Conservation (phyloP, 1,284 basidiomycete species). For the Marasmius tenuissimus region DNA sequence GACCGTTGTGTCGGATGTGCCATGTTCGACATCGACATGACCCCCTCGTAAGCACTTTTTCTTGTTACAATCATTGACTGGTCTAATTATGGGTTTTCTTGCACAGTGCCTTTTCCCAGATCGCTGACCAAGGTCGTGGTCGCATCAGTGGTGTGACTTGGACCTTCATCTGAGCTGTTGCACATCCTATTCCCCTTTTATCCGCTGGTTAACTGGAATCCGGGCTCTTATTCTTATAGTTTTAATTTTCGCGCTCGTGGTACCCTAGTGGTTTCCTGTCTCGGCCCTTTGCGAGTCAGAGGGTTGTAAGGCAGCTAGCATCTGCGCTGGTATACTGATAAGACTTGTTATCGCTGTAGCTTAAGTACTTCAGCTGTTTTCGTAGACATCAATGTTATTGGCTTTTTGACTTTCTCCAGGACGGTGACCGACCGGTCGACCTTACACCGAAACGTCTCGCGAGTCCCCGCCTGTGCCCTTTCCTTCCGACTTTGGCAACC, state of each 20-base stretch:
- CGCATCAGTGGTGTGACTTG: conserved; percentile 52
- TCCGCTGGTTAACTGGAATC: conserved; percentile 5
- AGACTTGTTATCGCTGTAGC: neutral
- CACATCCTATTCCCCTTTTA: conserved; percentile 3
- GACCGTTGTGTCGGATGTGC: conserved; percentile 65
- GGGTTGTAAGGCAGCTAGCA: conserved; percentile 3
- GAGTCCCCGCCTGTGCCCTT: no score
- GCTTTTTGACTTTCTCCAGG: no score
- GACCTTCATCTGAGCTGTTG: conserved; percentile 37
- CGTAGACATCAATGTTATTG: neutral
- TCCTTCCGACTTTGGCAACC: no score
- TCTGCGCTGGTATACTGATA: neutral
- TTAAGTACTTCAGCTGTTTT: neutral
- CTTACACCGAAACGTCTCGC: no score
- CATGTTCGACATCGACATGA: conserved; percentile 55
- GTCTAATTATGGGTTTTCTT: neutral
- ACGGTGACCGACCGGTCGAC: no score
- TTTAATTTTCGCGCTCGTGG: conserved; percentile 7
- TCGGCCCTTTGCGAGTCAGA: conserved; percentile 2
- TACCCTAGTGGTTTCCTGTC: conserved; percentile 9
- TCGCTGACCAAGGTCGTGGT: conserved; percentile 41
- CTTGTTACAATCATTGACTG: conserved; percentile 22
- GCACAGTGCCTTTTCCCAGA: conserved; percentile 10
- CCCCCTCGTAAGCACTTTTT: conserved; percentile 50
- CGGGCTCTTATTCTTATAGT: conserved; percentile 21